Evolutionary conservation across 1,139 yeast species (phyloP).

Genomic region (Taiozyma sp.): DNA sequence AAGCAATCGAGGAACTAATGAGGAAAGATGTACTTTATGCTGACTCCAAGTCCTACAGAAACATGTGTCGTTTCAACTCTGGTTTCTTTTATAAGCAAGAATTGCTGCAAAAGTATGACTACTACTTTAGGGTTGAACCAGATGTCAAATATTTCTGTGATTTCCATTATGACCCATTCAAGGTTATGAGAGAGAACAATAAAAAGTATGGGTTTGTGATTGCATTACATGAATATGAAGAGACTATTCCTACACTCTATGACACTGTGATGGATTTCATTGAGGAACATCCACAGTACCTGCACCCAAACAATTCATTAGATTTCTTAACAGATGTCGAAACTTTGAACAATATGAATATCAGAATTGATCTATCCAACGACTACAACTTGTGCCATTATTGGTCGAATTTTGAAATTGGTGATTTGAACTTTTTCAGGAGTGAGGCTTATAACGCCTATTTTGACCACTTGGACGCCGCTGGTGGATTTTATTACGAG

Average conservation of each 20-base stretch:
- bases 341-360: conserved; percentile 16
- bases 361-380: conserved; percentile 32
- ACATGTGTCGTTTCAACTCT: conserved; percentile 79
- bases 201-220: conserved; percentile 88
- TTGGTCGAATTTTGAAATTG: conserved; percentile 95
- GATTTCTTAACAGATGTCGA: conserved; percentile 60
- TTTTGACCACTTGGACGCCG: conserved; percentile 60
- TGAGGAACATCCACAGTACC: conserved; percentile 48
- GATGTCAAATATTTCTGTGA: conserved; percentile 84
- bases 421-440: conserved; percentile 72
- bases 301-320: conserved; percentile 64
- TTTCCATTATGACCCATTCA: conserved; percentile 80
- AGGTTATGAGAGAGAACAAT: conserved; percentile 60
- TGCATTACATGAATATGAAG: conserved; percentile 67
- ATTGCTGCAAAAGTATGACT: conserved; percentile 59
- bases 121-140: conserved; percentile 95
- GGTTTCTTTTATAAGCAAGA: conserved; percentile 78
- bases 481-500: conserved; percentile 87
- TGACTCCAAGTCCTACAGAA: conserved; percentile 67
- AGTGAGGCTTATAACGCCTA: conserved; percentile 62
- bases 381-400: conserved; percentile 88
- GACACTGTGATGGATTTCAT: conserved; percentile 63
- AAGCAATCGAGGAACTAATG: conserved; percentile 47
- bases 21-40: conserved; percentile 71
- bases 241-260: conserved; percentile 86